A percentile compares a stretch with the other conserved stretches of the same genome.
phyloP scores from a whole-genome alignment of 2,329 filamentous ascomycete genomes.

The Aspergillus sp. region DNA sequence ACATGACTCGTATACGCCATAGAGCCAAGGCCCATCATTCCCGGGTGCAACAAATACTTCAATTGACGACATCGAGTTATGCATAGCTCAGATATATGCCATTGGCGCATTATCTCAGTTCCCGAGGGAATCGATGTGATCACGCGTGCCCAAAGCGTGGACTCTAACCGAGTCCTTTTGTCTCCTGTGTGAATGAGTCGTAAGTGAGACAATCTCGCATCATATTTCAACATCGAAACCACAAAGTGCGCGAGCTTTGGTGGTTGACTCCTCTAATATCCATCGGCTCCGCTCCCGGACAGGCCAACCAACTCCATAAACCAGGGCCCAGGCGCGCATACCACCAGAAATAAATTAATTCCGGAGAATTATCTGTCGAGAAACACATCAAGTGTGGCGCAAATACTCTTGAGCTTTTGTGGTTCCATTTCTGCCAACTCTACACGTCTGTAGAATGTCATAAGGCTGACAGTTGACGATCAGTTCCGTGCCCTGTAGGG shows the following conservation, averaged over 20 bases:
- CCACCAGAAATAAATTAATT: constrained; percentile 1
- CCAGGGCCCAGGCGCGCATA: neutral
- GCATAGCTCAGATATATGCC: too few relatives aligned
- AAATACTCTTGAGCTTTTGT: neutral
- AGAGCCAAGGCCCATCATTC: too few relatives aligned
- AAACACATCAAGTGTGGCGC: neutral
- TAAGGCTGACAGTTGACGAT: neutral
- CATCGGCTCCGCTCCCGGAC: neutral
- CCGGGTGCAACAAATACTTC: too few relatives aligned
- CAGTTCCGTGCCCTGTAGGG: neutral
- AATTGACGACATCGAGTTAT: too few relatives aligned
- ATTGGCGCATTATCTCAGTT: too few relatives aligned
- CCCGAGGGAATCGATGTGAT: too few relatives aligned
- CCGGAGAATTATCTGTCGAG: neutral
- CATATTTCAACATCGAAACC: neutral
- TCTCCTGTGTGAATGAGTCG: neutral
- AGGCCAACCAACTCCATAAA: neutral
- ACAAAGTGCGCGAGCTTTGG: too few relatives aligned
- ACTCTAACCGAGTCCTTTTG: neutral
- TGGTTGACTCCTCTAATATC: neutral
- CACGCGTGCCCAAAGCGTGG: neutral
- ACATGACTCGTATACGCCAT: too few relatives aligned
- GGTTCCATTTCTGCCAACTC: neutral
- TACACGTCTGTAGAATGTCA: neutral
- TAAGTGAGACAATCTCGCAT: neutral